These are phyloP conservation scores for Tolypocladium guangdongense DNA, from an alignment of 2,329 filamentous ascomycete genomes.

Conservation along the genomic window DNA sequence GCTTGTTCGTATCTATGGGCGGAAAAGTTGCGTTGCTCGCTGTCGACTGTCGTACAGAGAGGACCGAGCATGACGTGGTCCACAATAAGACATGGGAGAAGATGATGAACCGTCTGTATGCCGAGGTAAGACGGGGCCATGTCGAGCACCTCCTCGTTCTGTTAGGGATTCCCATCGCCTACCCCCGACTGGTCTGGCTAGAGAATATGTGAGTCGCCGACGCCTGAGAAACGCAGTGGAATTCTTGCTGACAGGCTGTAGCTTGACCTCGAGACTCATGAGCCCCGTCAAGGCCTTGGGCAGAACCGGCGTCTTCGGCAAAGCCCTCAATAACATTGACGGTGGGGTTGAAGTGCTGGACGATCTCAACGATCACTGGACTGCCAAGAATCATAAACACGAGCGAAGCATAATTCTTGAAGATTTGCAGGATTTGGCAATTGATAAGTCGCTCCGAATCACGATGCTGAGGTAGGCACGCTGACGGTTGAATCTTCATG, in stretches of 20 bases:
- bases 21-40: slow-evolving; percentile 71
- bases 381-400: slow-evolving; percentile 83
- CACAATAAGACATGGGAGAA: slow-evolving; percentile 73
- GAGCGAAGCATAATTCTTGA: slow-evolving; percentile 81
- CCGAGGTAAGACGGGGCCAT: slow-evolving; percentile 71
- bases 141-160: slow-evolving; percentile 86
- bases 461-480: slow-evolving; percentile 63
- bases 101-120: slow-evolving; percentile 75
- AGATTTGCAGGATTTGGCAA: slow-evolving; percentile 85
- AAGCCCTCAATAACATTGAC: slow-evolving; percentile 79
- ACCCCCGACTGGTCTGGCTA: slow-evolving; percentile 62
- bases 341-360: slow-evolving; percentile 86
- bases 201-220: slow-evolving; percentile 50
- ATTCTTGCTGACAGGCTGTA: slow-evolving; percentile 26
- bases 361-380: slow-evolving; percentile 95
- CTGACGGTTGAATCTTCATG: no score
- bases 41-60: slow-evolving; percentile 83
- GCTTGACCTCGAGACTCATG: slow-evolving; percentile 73
- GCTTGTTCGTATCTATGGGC: slow-evolving; percentile 75
- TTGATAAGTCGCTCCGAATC: slow-evolving; percentile 81
- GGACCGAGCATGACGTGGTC: slow-evolving; percentile 72
- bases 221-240: neutral
- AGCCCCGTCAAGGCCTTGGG: slow-evolving; percentile 83
- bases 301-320: slow-evolving; percentile 67
- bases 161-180: slow-evolving; percentile 73